Base-by-base conservation (phyloP, 2,329 filamentous ascomycete species). In the Arthroderma sp. region DNA sequence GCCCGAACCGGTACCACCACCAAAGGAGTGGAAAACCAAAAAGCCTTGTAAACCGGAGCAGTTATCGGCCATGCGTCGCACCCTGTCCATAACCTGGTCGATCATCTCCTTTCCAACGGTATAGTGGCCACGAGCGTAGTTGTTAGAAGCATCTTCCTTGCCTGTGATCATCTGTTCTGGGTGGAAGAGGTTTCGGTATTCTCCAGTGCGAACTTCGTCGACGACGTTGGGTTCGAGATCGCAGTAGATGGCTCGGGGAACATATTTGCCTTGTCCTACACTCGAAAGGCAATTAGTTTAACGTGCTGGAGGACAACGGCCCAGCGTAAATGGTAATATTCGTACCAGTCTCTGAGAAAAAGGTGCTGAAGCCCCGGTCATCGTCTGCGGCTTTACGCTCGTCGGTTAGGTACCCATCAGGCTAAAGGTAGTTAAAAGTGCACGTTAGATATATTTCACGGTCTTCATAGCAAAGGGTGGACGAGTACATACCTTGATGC, bases 81-180 rank as follows among this genome's bases (percentile, higher is more conserved):
- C 84, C 79, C 94, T 94, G 78, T 98, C 91, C 57, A 96, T 75
- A 51, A 96, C 91, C 67, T 88, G 82, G 69, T 98, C 91, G 60
- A 96, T 95, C 69, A 98, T 80, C 77, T 98, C 91, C 80, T 96
- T 96, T 67, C 91, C 91, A 59, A 96, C 88, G 53, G 91, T 98
- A 79, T 98, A 98, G 77, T 98, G 91, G 57, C 91, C 91, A 78
- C 91, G 89, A 60, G 91, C 91, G 65, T 96, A 96, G 82, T 98
- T 98, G 84, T 98, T 98, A 58, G 89, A 95, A 57, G 91, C 91
- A 81, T 96, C 91, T 78, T 96, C 91, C 82, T 96, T 96, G 72
- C 91, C 91, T 54, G 86, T 94, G 71, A 98, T 95, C 89, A 98
- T 94, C 74, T 93, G 84, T 74, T 96, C 91, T 49, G 91, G 91